Evolutionary conservation across 2,329 filamentous ascomycete genomes (phyloP).

Genomic region (Xylariaceae sp.): DNA sequence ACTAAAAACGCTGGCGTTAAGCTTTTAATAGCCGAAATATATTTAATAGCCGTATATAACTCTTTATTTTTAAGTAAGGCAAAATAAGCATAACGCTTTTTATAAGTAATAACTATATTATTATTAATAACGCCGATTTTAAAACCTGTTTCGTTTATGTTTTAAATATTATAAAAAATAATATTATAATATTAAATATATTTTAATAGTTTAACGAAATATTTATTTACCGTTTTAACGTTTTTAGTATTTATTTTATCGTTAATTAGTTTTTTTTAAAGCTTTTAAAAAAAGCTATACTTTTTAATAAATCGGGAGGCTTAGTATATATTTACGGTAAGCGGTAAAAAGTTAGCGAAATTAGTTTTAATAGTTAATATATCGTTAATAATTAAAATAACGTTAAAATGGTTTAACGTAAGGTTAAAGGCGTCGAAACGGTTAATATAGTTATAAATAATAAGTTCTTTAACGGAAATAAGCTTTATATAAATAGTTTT

Average conservation of each 20-base stretch:
- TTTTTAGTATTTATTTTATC: background rate
- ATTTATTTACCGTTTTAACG: background rate
- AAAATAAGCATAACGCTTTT: background rate
- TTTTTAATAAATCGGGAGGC: background rate
- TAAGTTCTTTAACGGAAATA: background rate
- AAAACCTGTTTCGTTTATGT: constrained; percentile 1
- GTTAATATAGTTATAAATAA: background rate
- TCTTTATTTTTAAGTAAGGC: background rate
- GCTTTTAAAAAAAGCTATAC: background rate
- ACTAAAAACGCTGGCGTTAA: background rate
- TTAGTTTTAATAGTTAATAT: background rate
- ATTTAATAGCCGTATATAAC: background rate
- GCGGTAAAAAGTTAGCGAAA: background rate
- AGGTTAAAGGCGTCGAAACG: background rate
- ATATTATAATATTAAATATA: background rate
- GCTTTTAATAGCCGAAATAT: background rate
- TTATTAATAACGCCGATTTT: background rate
- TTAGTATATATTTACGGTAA: background rate
- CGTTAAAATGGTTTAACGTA: background rate
- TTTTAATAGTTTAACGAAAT: background rate
- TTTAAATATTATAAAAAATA: background rate
- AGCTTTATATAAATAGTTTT: too few relatives aligned
- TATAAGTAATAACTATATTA: background rate
- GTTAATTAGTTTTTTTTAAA: background rate
- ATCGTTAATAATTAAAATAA: background rate